Conservation (phyloP, 179 eudicot species). For the Beta lomatogona region DNA sequence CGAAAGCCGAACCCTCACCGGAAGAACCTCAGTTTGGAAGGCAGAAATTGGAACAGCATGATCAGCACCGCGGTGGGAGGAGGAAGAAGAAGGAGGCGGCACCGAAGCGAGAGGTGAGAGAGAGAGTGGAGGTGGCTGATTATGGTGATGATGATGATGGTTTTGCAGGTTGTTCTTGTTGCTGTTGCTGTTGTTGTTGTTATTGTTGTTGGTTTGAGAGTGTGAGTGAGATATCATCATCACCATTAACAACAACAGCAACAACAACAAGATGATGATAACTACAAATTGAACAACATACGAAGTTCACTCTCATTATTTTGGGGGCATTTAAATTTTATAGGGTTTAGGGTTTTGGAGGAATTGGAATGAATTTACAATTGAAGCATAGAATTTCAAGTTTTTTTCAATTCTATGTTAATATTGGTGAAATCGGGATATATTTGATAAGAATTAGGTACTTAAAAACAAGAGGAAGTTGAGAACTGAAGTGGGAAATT, state of each 20-base stretch:
- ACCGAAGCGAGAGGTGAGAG: slow-evolving; percentile 32
- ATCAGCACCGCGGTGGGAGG: slow-evolving; percentile 6
- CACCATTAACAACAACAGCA: slow-evolving; percentile 4
- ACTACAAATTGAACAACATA: background rate
- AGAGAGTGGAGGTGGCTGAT: slow-evolving; percentile 28
- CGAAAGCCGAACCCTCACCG: slow-evolving; percentile 52
- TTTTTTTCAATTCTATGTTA: background rate
- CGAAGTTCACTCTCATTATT: slow-evolving; percentile 24
- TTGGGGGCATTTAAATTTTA: background rate
- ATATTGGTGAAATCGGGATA: background rate
- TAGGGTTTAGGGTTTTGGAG: background rate
- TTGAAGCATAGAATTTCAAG: slow-evolving; percentile 3
- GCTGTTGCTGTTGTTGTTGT: slow-evolving; percentile 14
- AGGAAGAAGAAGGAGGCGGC: background rate
- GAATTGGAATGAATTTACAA: background rate
- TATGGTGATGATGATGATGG: slow-evolving; percentile 17
- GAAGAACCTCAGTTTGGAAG: slow-evolving; percentile 19
- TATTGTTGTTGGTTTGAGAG: slow-evolving; percentile 3
- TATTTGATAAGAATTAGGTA: background rate
- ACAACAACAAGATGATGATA: background rate
- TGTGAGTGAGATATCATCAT: slow-evolving; percentile 33
- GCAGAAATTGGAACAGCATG: slow-evolving; percentile 28
- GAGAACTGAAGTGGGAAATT: background rate
- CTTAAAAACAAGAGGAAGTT: background rate
- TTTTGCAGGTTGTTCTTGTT: background rate